Conservation (phyloP, 1,284 basidiomycete species). For the Marasmius tenuissimus region DNA sequence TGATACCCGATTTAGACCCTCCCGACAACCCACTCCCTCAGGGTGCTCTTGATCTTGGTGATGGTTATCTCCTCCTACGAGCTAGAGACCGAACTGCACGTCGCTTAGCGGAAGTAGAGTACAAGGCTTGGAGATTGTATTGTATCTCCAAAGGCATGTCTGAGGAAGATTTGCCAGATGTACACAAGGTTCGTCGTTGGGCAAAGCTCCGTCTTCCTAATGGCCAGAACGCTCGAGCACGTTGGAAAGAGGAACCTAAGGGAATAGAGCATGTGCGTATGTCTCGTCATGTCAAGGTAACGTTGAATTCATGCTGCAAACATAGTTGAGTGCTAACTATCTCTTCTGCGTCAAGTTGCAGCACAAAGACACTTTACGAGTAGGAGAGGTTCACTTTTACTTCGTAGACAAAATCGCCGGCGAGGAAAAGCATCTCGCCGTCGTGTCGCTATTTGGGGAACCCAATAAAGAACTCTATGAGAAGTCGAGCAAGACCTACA, state of each 20-base stretch:
- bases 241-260: constrained; percentile 21
- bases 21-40: not conserved
- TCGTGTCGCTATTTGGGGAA: constrained; percentile 11
- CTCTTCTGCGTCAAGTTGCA: no score
- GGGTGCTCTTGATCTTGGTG: not conserved
- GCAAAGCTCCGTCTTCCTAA: constrained; percentile 26
- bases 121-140: not conserved
- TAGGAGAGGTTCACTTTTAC: constrained; percentile 14
- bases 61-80: not conserved
- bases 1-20: constrained; percentile 5
- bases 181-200: constrained; percentile 18
- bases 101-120: not conserved
- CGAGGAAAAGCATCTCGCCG: constrained; percentile 1
- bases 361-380: not conserved
- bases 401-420: not conserved
- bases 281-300: constrained; percentile 26
- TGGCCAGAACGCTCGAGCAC: constrained; percentile 25
- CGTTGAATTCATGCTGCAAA: not conserved
- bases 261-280: constrained; percentile 12
- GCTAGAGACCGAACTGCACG: not conserved
- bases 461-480: constrained; percentile 5
- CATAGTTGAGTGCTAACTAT: not conserved
- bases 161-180: not conserved
- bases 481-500: constrained; percentile 9
- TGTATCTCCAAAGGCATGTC: not conserved